A percentile compares a stretch with the other conserved stretches of the same genome.
These are phyloP conservation scores for Isoetes taiwanensis DNA, from an alignment of 75 land plant species.

Conservation along the genomic window DNA sequence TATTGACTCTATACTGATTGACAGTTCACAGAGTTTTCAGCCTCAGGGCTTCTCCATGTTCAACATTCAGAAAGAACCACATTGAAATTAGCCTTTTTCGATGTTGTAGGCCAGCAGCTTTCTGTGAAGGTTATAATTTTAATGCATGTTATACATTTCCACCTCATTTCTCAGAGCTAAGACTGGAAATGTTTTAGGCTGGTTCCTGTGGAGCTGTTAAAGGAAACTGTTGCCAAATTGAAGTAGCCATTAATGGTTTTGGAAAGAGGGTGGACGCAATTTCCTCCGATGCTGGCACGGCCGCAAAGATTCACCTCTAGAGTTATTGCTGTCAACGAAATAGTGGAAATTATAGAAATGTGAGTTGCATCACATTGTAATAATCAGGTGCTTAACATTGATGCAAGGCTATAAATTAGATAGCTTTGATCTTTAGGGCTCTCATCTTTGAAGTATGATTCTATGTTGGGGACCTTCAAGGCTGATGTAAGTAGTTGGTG, in stretches of 20 bases:
- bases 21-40: slow-evolving; percentile 1
- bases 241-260: slow-evolving; percentile 4
- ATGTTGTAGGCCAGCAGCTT: background rate
- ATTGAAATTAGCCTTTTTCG: too few species aligned
- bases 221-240: background rate
- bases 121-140: background rate
- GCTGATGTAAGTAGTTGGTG: slow-evolving; percentile 1
- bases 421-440: background rate
- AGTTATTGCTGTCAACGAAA: slow-evolving; percentile 6
- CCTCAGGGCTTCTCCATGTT: background rate
- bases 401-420: background rate
- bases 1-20: background rate
- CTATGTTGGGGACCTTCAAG: slow-evolving; percentile 5
- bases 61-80: background rate
- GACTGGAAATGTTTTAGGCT: too few species aligned
- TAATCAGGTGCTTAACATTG: background rate
- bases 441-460: slow-evolving; percentile 4
- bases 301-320: background rate
- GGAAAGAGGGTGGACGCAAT: slow-evolving; percentile 4
- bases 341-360: background rate
- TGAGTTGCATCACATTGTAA: background rate
- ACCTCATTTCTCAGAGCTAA: background rate
- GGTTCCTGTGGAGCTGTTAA: background rate
- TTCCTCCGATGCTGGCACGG: slow-evolving; percentile 4
- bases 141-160: background rate